A percentile compares a stretch with the other conserved stretches of the same genome.
These are phyloP conservation scores for Penicillium brasilianum DNA, from an alignment of 2,329 filamentous ascomycete species.

Conservation along the genomic window DNA sequence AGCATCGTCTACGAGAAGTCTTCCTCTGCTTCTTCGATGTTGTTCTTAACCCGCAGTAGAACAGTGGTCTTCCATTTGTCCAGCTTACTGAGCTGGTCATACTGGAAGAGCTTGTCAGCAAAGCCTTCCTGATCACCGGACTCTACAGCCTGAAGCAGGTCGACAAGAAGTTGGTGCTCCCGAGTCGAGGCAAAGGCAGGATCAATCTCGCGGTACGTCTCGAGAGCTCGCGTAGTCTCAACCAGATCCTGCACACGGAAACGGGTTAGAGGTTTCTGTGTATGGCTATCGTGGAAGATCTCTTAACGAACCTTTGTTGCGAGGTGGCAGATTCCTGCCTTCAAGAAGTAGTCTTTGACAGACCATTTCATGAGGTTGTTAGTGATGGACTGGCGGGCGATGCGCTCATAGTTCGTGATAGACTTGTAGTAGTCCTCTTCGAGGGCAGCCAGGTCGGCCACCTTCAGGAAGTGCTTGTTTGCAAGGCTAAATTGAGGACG, in stretches of 20 bases:
- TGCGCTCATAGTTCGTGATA: conserved; percentile 81
- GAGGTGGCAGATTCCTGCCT: conserved; percentile 90
- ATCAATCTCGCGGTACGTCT: conserved; percentile 81
- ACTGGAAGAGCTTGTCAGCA: conserved; percentile 84
- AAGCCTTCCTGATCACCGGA: conserved; percentile 81
- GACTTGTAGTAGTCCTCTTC: conserved; percentile 84
- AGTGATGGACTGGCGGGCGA: conserved; percentile 75
- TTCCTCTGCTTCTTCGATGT: conserved; percentile 73
- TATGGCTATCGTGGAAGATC: not conserved
- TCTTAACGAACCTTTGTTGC: conserved; percentile 56
- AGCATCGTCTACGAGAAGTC: conserved; percentile 64
- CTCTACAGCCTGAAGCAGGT: conserved; percentile 76
- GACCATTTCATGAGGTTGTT: conserved; percentile 94
- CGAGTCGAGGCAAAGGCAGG: conserved; percentile 75
- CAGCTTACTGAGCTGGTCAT: conserved; percentile 88
- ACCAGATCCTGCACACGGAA: conserved; percentile 65
- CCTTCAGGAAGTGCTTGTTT: conserved; percentile 93
- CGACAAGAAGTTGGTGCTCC: conserved; percentile 79
- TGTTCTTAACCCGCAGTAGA: conserved; percentile 79
- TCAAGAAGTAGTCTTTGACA: conserved; percentile 94
- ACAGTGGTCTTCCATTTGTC: conserved; percentile 97
- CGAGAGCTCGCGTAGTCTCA: conserved; percentile 76
- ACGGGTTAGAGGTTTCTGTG: conserved; percentile 1
- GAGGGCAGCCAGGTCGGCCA: conserved; percentile 82
- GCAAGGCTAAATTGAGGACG: conserved; percentile 64